Percentiles rank a stretch among this genome's conserved stretches.
These are phyloP conservation scores for Senecio squalidus DNA, from an alignment of 140 eudicot genomes.

Conservation along the genomic window DNA sequence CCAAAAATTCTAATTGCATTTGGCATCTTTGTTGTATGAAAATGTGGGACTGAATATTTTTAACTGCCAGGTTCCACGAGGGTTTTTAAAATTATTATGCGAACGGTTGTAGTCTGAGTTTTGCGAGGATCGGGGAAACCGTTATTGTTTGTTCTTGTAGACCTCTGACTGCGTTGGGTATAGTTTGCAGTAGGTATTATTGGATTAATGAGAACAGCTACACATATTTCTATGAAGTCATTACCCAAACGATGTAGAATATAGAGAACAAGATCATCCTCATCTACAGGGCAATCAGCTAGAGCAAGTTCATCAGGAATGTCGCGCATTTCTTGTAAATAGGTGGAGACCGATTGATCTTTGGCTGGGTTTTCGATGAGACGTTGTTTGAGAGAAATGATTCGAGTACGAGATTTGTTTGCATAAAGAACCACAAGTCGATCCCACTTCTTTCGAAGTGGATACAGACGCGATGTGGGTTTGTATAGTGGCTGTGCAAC, in stretches of 20 bases:
- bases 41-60: background rate
- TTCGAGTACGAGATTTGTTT: background rate
- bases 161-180: background rate
- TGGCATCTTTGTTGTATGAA: background rate
- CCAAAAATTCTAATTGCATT: too few species aligned
- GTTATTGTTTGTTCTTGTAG: too few species aligned
- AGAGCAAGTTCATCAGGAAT: too few species aligned
- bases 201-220: background rate
- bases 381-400: too few species aligned
- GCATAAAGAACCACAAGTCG: background rate
- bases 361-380: too few species aligned
- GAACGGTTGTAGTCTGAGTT: background rate
- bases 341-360: too few species aligned
- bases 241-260: background rate
- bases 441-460: background rate
- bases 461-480: background rate
- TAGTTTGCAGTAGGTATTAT: background rate
- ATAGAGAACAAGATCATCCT: background rate
- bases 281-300: too few species aligned
- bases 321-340: too few species aligned
- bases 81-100: background rate
- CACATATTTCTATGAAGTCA: background rate
- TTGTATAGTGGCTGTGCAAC: background rate
- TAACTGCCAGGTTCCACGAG: background rate
- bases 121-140: background rate